phyloP scores from a whole-genome alignment of 257 asterid genomes.

The Nicotiana otophora region DNA sequence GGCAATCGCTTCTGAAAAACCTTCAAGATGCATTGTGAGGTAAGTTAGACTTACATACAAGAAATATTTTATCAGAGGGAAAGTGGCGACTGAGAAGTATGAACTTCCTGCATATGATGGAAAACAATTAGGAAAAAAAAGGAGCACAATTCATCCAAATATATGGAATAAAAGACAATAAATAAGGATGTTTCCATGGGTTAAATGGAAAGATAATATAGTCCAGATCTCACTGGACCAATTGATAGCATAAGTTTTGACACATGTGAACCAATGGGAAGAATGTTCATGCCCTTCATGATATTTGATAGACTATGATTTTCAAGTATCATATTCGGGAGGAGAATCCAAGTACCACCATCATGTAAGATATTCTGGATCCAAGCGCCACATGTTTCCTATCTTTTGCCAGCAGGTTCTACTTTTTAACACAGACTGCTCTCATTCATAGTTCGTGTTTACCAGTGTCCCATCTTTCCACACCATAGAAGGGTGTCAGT shows the following conservation, averaged over 20 bases:
- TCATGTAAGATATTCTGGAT: background rate
- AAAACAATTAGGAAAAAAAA: background rate
- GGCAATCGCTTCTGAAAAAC: slow-evolving; percentile 97
- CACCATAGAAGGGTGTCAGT: background rate
- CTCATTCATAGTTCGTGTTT: background rate
- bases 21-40: slow-evolving; percentile 36
- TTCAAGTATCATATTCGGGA: background rate
- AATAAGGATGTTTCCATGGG: background rate
- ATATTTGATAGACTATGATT: background rate
- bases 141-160: background rate
- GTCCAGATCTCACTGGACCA: background rate
- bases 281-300: background rate
- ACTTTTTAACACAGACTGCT: background rate
- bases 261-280: slow-evolving; percentile 4
- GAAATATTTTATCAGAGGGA: background rate
- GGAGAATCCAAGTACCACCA: background rate
- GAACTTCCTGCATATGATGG: background rate
- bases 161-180: background rate
- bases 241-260: background rate
- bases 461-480: background rate
- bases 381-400: background rate
- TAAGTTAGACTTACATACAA: slow-evolving; percentile 3
- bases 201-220: background rate
- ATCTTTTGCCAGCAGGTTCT: background rate
- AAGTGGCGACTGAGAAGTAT: background rate